Evolutionary conservation across 345 rosid species (phyloP), one percentile per base, ranked within the genome.

Genomic region (Populus deltoides): DNA sequence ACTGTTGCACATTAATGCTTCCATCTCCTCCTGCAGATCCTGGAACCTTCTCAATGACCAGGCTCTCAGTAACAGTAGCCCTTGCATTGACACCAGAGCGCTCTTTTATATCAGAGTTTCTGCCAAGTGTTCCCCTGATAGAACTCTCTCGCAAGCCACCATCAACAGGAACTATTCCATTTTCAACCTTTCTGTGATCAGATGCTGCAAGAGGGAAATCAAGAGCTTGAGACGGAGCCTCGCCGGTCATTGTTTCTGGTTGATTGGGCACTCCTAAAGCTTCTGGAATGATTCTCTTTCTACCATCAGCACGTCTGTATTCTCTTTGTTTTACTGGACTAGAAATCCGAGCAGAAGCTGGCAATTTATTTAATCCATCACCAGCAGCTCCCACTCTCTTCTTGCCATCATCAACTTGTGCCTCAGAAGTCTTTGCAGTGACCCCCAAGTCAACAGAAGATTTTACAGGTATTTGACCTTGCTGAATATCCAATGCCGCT

Each of bases 261-360:
- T 90, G 93, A 77, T 77, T 80, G n/a, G 91, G 89, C 55, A 86
- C 87, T 68, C 99, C 99, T 2, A 96, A 94, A 6, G 99, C 95
- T 90, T 96, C 99, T 49, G 99, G 98, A 83, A 96, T 96, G 72
- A 96, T 96, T 88, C 99, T 87, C 88, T 93, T 96, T 86, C 98
- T 91, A 24, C 99, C 99, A 81, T 97, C 98, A 81, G 99, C 92
- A 35, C 98, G 92, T 78, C 97, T 86, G 63, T 97, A 94, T 82
- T 94, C 98, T 86, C 90, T 90, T 75, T 97, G 97, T 83, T 90
- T 96, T 77, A 96, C 98, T 61, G 97, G 97, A 85, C 90, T 92
- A 43, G 94, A 89, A 75, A 86, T 85, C 77, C 79, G 86, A 76
- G 86, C 82, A 71, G 90, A 83, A 63, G 77, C 76, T 7, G 89